A percentile compares a stretch with the other conserved stretches of the same genome.
Conservation (phyloP, 2,329 filamentous ascomycete species). For the Pseudohalonectria lignicola region DNA sequence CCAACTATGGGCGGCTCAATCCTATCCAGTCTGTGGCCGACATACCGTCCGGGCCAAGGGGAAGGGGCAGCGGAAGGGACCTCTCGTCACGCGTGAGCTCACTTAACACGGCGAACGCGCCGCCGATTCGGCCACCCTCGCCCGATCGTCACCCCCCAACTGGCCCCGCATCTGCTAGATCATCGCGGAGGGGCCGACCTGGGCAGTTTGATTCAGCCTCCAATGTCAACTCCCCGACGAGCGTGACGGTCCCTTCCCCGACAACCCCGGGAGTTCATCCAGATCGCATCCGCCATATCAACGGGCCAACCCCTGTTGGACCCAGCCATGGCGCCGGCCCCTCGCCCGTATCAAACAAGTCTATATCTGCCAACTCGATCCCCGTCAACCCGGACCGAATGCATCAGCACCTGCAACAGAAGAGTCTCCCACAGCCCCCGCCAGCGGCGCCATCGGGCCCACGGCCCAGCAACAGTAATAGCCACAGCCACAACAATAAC, state of each 20-base stretch:
- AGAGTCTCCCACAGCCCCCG: slow-evolving; percentile 15
- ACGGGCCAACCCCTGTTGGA: slow-evolving; percentile 5
- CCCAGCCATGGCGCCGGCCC: slow-evolving; percentile 4
- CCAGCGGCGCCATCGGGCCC: slow-evolving; percentile 6
- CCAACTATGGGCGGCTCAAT: slow-evolving; percentile 52
- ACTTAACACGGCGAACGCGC: slow-evolving; percentile 28
- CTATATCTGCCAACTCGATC: slow-evolving; percentile 28
- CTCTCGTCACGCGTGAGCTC: slow-evolving; percentile 7
- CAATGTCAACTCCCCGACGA: slow-evolving; percentile 10
- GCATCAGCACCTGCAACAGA: slow-evolving; percentile 22
- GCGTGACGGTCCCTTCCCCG: slow-evolving; percentile 6
- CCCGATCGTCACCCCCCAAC: slow-evolving; percentile 42
- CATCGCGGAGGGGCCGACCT: slow-evolving; percentile 1
- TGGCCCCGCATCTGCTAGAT: slow-evolving; percentile 37
- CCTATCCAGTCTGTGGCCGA: slow-evolving; percentile 30
- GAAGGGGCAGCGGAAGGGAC: slow-evolving; percentile 21
- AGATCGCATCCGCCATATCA: slow-evolving; percentile 30
- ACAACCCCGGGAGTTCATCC: slow-evolving; percentile 22
- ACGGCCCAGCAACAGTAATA: neutral
- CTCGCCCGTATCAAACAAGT: slow-evolving; percentile 9
- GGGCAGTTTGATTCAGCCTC: slow-evolving; percentile 24
- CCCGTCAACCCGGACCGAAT: slow-evolving; percentile 28
- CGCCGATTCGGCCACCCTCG: too few species aligned
- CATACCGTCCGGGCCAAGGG: slow-evolving; percentile 34
- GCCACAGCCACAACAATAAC: too few species aligned